Base-by-base conservation (phyloP, 1,139 yeast species). In the Lodderomyces metapsilosis region DNA sequence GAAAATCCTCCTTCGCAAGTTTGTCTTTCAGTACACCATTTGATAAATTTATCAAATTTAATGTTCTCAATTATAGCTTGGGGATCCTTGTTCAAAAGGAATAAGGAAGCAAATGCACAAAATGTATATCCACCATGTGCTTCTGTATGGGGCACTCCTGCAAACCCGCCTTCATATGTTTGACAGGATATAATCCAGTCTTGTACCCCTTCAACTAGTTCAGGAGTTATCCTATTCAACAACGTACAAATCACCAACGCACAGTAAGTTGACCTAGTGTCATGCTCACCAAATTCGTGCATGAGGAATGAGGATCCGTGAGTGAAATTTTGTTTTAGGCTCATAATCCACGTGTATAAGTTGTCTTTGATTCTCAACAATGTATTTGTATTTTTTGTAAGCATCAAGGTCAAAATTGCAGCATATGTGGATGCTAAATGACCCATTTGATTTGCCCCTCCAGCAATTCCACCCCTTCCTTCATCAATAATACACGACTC, bases 101-200 rank as follows among this genome's bases (percentile, higher is more conserved):
- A 75, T 36, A 87, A 66, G 9, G 87, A 75, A 0, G 96, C 96
- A 7, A 88, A 64, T 0, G 92, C 95, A 66, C 98, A 92, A 57
- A 78, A 94, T 0, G 98, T 81, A 59, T 92, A 92, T 0, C 98
- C 99, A 1, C 98, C 98, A 59, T 94, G 99, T 0, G 98, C 98
- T 60, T 94, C 99, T 39, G 87, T 83, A 8, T 66, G 66, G 0
- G 95, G 91, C 9, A 72, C 69, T 1, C 95, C 96, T 1, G 92
- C 87, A 63, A 91, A 87, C 0, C 98, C 98, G 18, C 99, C 98
- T 63, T 94, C 98, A 60, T 78, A 91, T 0, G 95, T 86, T 61
- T 92, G 98, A 53, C 97, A 88, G 9, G 58, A 51, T 0, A 66
- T 52, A n/a, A 92, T 52, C 82, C 91, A 92, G 9, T 72, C 74